A percentile compares a stretch with the other conserved stretches of the same genome.
Evolutionary conservation across 768 basidiomycete genomes (phyloP).

Genomic region (Fomitopsis serialis): DNA sequence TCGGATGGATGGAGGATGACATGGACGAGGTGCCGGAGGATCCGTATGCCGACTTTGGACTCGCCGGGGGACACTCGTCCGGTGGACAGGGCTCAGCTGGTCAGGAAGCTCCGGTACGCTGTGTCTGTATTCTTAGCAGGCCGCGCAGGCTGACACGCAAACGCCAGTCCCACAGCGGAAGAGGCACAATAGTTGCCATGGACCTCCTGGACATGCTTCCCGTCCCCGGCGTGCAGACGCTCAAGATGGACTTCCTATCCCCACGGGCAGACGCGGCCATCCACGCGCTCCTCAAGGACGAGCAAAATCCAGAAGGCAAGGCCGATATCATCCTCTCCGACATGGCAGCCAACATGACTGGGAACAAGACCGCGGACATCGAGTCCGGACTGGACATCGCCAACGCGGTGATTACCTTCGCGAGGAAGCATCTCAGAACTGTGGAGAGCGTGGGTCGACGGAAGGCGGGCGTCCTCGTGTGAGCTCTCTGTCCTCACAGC

Average conservation of each 20-base stretch:
- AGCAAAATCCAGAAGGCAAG: constrained; percentile 32
- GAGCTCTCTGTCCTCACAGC: constrained; percentile 17
- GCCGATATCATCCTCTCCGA: constrained; percentile 85
- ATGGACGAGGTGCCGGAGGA: not conserved
- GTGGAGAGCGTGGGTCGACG: constrained; percentile 37
- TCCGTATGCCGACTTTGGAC: not conserved
- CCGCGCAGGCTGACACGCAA: not conserved
- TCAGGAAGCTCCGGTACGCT: too few species aligned
- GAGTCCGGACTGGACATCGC: constrained; percentile 70
- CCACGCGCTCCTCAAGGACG: constrained; percentile 27
- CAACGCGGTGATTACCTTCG: constrained; percentile 67
- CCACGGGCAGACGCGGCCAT: constrained; percentile 43
- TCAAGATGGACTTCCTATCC: constrained; percentile 78
- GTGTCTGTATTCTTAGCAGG: not conserved
- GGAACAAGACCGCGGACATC: constrained; percentile 61
- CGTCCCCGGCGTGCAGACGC: constrained; percentile 64
- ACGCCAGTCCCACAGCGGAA: constrained; percentile 18
- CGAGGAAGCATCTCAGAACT: constrained; percentile 44
- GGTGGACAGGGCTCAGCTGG: too few species aligned
- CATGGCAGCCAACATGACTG: constrained; percentile 84
- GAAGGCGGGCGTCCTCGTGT: constrained; percentile 57
- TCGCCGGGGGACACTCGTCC: not conserved
- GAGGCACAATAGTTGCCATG: constrained; percentile 64
- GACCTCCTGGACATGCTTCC: constrained; percentile 72
- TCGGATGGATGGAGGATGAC: constrained; percentile 42